Base-by-base conservation (phyloP, 306 rosid species). In the Ochetophila trinervis region DNA sequence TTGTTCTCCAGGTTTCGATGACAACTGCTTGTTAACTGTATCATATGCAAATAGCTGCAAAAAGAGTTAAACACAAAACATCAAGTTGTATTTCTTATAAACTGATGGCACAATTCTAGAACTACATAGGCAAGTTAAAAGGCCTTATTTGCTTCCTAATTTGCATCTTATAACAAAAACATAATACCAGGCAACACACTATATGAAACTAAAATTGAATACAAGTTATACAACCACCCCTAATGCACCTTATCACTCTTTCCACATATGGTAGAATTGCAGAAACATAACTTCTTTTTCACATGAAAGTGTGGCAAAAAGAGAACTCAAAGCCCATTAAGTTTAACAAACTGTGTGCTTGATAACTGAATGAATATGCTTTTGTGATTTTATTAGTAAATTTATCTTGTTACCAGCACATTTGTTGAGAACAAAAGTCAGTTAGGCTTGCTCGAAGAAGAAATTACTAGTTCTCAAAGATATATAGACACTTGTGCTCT, bases 31-130 rank as follows among this genome's bases (percentile, higher is more conserved):
- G 85, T 90, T 93, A 64, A 93, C 94, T 0, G 99, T 90, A 63
- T 93, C 99, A 30, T 84, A 93, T 52, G 91, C 97, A 84, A 90
- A 90, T 37, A 93, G 90, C 99, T 93, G 91, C 81, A 84, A 37
- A 76, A 71, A 83, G 34, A 74, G 30, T 40, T 14, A 81, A 82
- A 77, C 36, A 17, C 51, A 54, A 40, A 70, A 62, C 24, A 49
- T 48, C 6, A 10, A 40, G 45, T 40, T 40, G 13, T 2, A 40
- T 8, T 40, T 40, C 45, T 40, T 40, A 1, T 40, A 40, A 27
- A 2, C 32, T 27, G 32, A 27, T 45, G 17, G 50, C 8, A 10
- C 16, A 50, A 50, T 16, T 21, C 22, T 50, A n/a, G 20, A 50
- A 8, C 20, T 50, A 50, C 54, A 50, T 17, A 50, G 54, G 21